Percentiles rank a stretch among this genome's conserved stretches.
These are phyloP conservation scores for Boletus rubescentipes DNA, from an alignment of 768 basidiomycete species.

Conservation along the genomic window DNA sequence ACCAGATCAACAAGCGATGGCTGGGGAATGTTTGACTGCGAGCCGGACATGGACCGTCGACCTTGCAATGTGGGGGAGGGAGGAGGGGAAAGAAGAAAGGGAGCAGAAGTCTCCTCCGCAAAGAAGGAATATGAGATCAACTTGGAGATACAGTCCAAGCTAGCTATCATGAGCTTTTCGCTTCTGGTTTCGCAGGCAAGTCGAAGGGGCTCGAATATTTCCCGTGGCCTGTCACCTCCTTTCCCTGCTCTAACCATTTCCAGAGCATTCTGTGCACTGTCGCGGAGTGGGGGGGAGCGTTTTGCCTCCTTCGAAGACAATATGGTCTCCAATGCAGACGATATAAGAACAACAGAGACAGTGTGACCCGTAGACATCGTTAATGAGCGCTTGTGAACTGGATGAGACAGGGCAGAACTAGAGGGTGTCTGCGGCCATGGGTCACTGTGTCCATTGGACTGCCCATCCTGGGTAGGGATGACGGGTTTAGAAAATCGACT, in stretches of 20 bases:
- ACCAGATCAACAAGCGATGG: constrained; percentile 90
- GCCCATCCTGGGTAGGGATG: constrained; percentile 3
- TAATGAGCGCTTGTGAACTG: constrained; percentile 53
- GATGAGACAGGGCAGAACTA: constrained; percentile 13
- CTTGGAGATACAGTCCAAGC: constrained; percentile 96
- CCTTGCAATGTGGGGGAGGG: constrained; percentile 60
- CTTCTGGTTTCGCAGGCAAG: constrained; percentile 94
- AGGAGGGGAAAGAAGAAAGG: constrained; percentile 66
- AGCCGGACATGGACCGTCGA: constrained; percentile 41
- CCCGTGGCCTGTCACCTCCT: constrained; percentile 74
- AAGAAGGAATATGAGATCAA: constrained; percentile 98
- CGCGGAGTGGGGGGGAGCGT: constrained; percentile 75
- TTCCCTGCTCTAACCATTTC: constrained; percentile 77
- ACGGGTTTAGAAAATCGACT: constrained; percentile 5
- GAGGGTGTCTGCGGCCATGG: constrained; percentile 21
- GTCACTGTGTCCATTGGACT: constrained; percentile 17
- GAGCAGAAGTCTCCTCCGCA: constrained; percentile 55
- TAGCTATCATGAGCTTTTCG: constrained; percentile 94
- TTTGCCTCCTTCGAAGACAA: constrained; percentile 86
- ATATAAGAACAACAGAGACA: constrained; percentile 77
- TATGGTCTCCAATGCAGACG: constrained; percentile 84
- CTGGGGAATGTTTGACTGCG: constrained; percentile 51
- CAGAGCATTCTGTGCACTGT: constrained; percentile 77
- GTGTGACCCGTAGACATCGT: constrained; percentile 68
- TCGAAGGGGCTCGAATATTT: constrained; percentile 94